phyloP scores from a whole-genome alignment of 345 rosid species.

The Toxicodendron radicans region DNA sequence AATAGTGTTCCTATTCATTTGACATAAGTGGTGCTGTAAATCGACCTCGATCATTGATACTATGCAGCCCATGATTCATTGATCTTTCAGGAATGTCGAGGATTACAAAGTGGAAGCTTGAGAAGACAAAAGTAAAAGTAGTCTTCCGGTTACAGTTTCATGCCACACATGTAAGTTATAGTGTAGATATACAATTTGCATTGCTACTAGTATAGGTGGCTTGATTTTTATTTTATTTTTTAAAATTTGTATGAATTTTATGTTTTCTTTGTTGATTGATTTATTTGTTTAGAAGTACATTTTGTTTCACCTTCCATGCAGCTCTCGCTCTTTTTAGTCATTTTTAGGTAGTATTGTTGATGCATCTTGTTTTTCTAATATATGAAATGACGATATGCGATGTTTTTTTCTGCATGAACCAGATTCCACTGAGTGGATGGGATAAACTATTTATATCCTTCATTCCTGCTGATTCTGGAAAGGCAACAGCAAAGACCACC shows the following conservation, averaged over 20 bases:
- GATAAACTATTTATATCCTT: conserved; percentile 90
- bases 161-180: conserved; percentile 88
- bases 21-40: background rate
- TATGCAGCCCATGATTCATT: conserved; percentile 43
- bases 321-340: background rate
- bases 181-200: background rate
- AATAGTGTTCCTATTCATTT: background rate
- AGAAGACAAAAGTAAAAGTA: conserved; percentile 93
- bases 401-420: conserved; percentile 19
- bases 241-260: conserved; percentile 10
- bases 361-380: background rate
- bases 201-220: background rate
- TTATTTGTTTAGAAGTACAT: background rate
- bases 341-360: background rate
- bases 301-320: background rate
- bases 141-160: conserved; percentile 95
- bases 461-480: conserved; percentile 89
- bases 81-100: conserved; percentile 69
- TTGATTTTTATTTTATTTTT: background rate
- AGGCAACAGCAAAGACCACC: conserved; percentile 88
- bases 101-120: conserved; percentile 78
- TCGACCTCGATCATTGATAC: conserved; percentile 21
- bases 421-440: conserved; percentile 97
- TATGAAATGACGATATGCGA: background rate
- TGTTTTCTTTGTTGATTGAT: background rate